Base-by-base conservation (phyloP, 2,329 filamentous ascomycete genomes). In the Fusarium odoratissimum region DNA sequence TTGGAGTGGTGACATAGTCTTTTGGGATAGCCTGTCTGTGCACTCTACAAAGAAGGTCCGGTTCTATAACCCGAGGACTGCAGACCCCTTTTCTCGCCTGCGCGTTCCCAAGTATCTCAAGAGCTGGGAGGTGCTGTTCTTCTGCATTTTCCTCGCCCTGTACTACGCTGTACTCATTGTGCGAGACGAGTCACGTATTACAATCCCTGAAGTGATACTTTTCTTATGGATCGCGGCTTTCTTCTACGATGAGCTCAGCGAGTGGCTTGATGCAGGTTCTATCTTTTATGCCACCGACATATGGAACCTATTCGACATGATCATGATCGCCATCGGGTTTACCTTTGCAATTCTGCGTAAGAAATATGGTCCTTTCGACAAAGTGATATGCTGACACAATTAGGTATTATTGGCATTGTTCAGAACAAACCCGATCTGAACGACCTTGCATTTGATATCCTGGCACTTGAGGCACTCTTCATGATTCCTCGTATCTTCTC, bases 401-500 rank as follows among this genome's bases (percentile, higher is more conserved):
- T 12, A 83, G 82, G 82, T 52, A 77, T 82, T 42, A 76, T 81
- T 38, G 77, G 76, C 5, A 69, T 79, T 17, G 85, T 86, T 28
- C 88, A 88, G 58, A 80, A 88, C 28, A 89, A 91, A 71, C 81
- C 84, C 14, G 82, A 86, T 21, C 88, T 94, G n/a, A 92, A 92
- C 51, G 92, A 96, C 67, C 86, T 92, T 6, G 91, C 94, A 2
- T 98, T 97, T 80, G 94, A 98, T 78, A 91, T 98, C n/a, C 85
- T 98, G 28, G 92, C 94, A 0, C 86, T 98, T 19, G 94, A 97
- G 81, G 95, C 94, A 1, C 86, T 98, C 14, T 95, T 98, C 80
- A 91, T 98, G 82, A 92, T 97, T 25, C 95, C 95, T 21, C 91
- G 93, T 67, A 92, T 97, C 74, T 97, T 92, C 83, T 97, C 95